phyloP scores from a whole-genome alignment of 2,329 filamentous ascomycete genomes.

The Aquanectria penicillioides region DNA sequence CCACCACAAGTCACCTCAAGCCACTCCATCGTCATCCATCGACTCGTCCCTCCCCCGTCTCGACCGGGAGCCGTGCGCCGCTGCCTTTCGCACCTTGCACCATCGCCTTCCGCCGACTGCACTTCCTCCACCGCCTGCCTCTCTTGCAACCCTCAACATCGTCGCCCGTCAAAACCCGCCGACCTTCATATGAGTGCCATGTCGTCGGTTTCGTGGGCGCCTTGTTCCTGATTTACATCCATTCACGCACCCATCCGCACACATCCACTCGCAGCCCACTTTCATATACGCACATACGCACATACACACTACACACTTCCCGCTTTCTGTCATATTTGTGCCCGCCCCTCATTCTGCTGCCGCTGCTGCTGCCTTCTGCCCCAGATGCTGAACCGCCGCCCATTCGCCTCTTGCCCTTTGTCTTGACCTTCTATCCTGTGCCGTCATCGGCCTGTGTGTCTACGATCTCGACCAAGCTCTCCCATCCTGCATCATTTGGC shows the following conservation, averaged over 20 bases:
- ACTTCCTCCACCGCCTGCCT: constrained; percentile 14
- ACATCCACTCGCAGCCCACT: constrained; percentile 21
- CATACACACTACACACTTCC: neutral
- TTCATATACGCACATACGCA: neutral
- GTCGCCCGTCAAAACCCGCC: constrained; percentile 28
- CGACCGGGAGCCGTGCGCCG: neutral
- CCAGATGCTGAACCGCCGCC: constrained; percentile 8
- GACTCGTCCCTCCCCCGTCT: constrained; percentile 1
- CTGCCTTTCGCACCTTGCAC: constrained; percentile 19
- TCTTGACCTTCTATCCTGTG: constrained; percentile 10
- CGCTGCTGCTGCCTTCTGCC: constrained; percentile 7
- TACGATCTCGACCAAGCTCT: constrained; percentile 2
- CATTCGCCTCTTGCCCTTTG: constrained; percentile 4
- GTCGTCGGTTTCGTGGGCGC: constrained; percentile 26
- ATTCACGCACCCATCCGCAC: constrained; percentile 28
- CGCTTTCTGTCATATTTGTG: constrained; percentile 1
- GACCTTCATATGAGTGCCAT: constrained; percentile 27
- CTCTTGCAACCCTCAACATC: constrained; percentile 20
- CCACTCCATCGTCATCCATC: constrained; percentile 9
- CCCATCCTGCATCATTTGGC: constrained; percentile 10
- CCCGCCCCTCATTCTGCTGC: constrained; percentile 6
- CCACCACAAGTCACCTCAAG: neutral
- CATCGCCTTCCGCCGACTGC: neutral
- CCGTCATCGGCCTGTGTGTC: constrained; percentile 6
- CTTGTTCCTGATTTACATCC: constrained; percentile 37